Evolutionary conservation across 2,329 filamentous ascomycete genomes (phyloP).

Genomic region (Pseudogymnoascus sp.): DNA sequence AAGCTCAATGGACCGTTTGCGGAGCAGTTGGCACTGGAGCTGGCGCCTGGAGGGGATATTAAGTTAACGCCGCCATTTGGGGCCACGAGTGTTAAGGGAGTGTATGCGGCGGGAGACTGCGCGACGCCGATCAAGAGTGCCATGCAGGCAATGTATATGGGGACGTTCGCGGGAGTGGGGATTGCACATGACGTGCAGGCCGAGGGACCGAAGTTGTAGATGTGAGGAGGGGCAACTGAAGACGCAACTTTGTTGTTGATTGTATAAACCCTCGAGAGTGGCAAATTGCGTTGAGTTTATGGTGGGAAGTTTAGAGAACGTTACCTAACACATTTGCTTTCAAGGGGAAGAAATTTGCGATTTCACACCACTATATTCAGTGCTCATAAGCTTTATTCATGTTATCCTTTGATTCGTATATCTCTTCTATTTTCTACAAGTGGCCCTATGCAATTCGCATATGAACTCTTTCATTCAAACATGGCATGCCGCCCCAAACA

Average conservation of each 20-base stretch:
- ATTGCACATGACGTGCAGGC: constrained; percentile 7
- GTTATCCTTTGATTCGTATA: neutral
- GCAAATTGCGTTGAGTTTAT: neutral
- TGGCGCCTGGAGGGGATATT: constrained; percentile 34
- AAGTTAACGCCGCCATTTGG: constrained; percentile 32
- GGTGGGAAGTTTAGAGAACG: neutral
- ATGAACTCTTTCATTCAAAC: neutral
- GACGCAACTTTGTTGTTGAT: neutral
- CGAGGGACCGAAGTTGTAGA: neutral
- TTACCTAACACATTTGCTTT: neutral
- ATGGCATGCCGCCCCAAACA: neutral
- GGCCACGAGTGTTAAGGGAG: constrained; percentile 41
- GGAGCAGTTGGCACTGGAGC: neutral
- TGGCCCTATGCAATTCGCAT: neutral
- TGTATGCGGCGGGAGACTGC: constrained; percentile 47
- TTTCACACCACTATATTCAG: neutral
- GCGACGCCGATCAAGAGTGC: constrained; percentile 17
- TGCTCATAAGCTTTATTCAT: neutral
- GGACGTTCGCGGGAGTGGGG: constrained; percentile 1
- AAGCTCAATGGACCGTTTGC: neutral
- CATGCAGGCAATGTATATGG: constrained; percentile 7
- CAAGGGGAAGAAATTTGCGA: neutral
- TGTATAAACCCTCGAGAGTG: neutral
- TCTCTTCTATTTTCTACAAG: neutral
- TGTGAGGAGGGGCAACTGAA: neutral